phyloP scores from a whole-genome alignment of 2,329 filamentous ascomycete genomes.

The Seiridium cupressi region DNA sequence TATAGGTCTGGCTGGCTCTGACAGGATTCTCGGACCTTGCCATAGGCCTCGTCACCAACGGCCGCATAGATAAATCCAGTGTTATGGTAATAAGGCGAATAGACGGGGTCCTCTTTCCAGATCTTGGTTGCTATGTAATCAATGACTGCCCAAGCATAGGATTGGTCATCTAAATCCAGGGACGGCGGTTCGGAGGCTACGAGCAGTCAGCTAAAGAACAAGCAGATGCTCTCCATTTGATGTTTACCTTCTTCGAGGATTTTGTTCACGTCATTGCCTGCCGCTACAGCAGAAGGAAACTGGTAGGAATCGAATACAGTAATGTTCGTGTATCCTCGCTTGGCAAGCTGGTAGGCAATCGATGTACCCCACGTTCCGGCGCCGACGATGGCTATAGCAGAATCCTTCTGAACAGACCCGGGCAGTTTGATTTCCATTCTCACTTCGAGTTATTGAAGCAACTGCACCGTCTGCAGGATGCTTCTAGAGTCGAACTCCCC shows the following conservation, averaged over 20 bases:
- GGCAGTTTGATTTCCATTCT: background rate
- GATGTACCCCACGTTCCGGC: slow-evolving; percentile 22
- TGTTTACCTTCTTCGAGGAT: slow-evolving; percentile 18
- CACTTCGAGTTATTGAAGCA: background rate
- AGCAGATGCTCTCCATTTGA: background rate
- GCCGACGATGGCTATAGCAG: slow-evolving; percentile 18
- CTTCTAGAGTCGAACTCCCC: no score
- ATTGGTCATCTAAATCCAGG: slow-evolving; percentile 28
- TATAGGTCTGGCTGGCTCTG: slow-evolving; percentile 17
- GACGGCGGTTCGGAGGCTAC: slow-evolving; percentile 12
- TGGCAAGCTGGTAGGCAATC: slow-evolving; percentile 20
- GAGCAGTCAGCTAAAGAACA: slow-evolving; percentile 14
- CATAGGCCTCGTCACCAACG: slow-evolving; percentile 15
- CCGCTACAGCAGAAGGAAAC: slow-evolving; percentile 20
- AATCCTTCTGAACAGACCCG: slow-evolving; percentile 3
- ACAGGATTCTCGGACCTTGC: slow-evolving; percentile 12
- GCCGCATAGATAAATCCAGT: slow-evolving; percentile 40
- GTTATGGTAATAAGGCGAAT: slow-evolving; percentile 40
- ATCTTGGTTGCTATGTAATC: slow-evolving; percentile 24
- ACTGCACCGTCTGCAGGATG: background rate
- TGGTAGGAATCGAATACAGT: slow-evolving; percentile 21
- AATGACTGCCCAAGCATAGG: slow-evolving; percentile 28
- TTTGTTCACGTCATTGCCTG: slow-evolving; percentile 22
- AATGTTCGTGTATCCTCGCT: slow-evolving; percentile 21
- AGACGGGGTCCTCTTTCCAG: slow-evolving; percentile 41